Evolutionary conservation across 2,329 filamentous ascomycete genomes (phyloP).

Genomic region (Ophiostoma sp.): DNA sequence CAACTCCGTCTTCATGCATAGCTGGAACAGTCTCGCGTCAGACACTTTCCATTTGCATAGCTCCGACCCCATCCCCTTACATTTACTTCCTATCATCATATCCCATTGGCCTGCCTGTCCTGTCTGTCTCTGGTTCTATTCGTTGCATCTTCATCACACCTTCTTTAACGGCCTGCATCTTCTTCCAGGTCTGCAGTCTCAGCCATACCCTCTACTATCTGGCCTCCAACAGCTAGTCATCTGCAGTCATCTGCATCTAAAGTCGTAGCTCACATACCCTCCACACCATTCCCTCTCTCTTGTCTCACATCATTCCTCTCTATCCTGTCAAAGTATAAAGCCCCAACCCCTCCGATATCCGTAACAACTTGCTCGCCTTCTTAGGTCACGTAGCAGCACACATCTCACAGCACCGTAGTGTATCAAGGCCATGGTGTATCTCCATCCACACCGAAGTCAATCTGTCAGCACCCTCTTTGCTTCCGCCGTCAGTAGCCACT

Average conservation of each 20-base stretch:
- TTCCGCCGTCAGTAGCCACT: background rate
- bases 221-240: too few species aligned
- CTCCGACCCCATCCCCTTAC: background rate
- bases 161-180: too few species aligned
- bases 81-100: background rate
- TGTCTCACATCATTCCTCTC: background rate
- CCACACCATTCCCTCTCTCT: background rate
- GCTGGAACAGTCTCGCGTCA: background rate
- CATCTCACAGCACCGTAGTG: too few species aligned
- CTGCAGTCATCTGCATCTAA: background rate
- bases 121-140: too few species aligned
- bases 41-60: background rate
- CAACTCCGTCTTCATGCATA: background rate
- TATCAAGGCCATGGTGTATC: background rate
- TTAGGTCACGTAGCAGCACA: too few species aligned
- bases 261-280: background rate
- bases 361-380: background rate
- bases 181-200: background rate
- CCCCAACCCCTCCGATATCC: background rate
- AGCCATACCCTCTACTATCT: background rate
- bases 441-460: background rate
- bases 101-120: background rate
- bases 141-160: too few species aligned
- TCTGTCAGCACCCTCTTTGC: background rate
- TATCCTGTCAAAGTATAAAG: background rate